phyloP scores from a whole-genome alignment of 192 early-diverging fungal species.

The Rhizophagus prolifer region DNA sequence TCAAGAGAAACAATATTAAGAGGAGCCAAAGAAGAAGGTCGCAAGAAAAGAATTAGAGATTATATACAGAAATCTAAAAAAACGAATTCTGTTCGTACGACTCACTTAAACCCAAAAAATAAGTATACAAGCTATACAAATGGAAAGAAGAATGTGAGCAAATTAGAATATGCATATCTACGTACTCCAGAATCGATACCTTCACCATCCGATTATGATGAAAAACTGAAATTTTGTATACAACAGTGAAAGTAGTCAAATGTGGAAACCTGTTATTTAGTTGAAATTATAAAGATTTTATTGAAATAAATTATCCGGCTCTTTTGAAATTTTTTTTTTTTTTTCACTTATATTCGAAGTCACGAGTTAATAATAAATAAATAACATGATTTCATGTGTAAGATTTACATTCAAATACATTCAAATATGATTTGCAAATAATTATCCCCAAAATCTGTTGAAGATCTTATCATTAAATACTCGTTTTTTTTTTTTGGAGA shows the following conservation, averaged over 20 bases:
- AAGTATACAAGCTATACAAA: background rate
- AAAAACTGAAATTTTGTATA: background rate
- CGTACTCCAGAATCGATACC: too few relatives aligned
- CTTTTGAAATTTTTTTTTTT: background rate
- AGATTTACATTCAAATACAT: too few relatives aligned
- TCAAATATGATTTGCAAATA: too few relatives aligned
- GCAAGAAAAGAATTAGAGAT: background rate
- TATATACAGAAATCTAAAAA: background rate
- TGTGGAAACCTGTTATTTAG: background rate
- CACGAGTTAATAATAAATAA: background rate
- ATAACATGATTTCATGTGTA: background rate
- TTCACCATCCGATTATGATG: background rate
- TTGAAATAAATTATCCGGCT: too few relatives aligned
- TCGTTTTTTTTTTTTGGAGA: background rate
- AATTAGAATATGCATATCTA: background rate
- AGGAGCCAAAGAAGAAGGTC: background rate
- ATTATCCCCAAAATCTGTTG: too few relatives aligned
- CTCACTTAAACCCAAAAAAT: background rate
- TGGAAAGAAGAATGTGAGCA: background rate
- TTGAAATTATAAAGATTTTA: too few relatives aligned
- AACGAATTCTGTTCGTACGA: background rate
- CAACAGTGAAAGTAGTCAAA: background rate
- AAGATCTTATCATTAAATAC: background rate
- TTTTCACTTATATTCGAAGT: too few relatives aligned
- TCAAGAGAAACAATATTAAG: background rate